Base-by-base conservation (phyloP, 768 basidiomycete species). In the Pisolithus microcarpus region DNA sequence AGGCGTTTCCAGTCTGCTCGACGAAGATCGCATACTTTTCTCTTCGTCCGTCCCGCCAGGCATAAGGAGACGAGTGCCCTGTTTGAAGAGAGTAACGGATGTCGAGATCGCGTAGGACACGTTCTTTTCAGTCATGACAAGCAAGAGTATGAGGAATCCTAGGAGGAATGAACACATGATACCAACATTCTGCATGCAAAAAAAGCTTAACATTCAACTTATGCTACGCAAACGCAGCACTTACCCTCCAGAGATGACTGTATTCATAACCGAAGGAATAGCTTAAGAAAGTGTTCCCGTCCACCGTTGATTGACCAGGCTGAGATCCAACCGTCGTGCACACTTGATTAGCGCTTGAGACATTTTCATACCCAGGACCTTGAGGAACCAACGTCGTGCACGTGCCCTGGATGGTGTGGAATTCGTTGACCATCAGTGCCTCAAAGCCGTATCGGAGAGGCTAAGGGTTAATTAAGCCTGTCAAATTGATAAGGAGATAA, bases 351-450 rank as follows among this genome's bases (percentile, higher is more conserved):
- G 52, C 49, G 4, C 70, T 58, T 23, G 58, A 55, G 3, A 58
- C 52, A 30, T 68, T 67, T 34, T 60, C 65, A 38, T 73, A 73
- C 8, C 65, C 61, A 46, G 70, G 63, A 1, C 69, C 69, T 9
- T 57, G 61, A 5, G 70, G 64, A 9, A 66, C 56, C 23, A 69
- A 61, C 28, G 63, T 52, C 56, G 68, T 53, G 58, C 69, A 68
- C 36, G 61, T 66, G 57, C 67, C 75, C 1, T 69, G 50, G 10
- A 67, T 58, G 1, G 65, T 69, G 44, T 59, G 58, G 62, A 80
- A 79, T 58, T 81, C 80, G 63, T 80, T 81, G 43, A 71, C 64
- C 67, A 81, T 58, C 59, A 51, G 24, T 3, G 60, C 52, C 46
- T 64, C 58, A 18, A 62, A 62, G 10, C 52, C 49, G 26, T 57